Percentiles rank a stretch among this genome's conserved stretches.
Evolutionary conservation across 2,329 filamentous ascomycete genomes (phyloP).

Genomic region (Biscogniauxia mediterranea): DNA sequence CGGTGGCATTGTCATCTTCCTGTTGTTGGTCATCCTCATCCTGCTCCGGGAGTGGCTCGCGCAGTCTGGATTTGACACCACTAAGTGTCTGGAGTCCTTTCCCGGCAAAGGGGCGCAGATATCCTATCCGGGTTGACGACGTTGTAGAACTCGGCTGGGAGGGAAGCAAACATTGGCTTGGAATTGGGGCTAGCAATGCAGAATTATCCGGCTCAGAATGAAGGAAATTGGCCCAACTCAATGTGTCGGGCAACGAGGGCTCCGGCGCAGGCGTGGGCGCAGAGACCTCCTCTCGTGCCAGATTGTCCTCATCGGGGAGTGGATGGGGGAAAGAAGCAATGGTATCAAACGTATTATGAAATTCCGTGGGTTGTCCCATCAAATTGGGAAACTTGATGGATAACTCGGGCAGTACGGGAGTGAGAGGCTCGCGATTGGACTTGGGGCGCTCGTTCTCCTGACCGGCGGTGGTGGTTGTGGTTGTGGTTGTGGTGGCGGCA

Average conservation of each 20-base stretch:
- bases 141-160: conserved; percentile 54
- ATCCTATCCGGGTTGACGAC: conserved; percentile 49
- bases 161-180: conserved; percentile 49
- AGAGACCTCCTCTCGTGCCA: conserved; percentile 24
- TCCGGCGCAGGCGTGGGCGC: conserved; percentile 33
- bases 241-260: conserved; percentile 55
- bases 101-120: conserved; percentile 54
- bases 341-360: conserved; percentile 35
- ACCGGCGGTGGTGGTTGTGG: conserved; percentile 26
- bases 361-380: conserved; percentile 41
- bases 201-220: conserved; percentile 38
- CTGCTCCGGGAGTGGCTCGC: conserved; percentile 34
- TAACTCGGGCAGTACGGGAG: conserved; percentile 46
- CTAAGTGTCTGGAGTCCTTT: conserved; percentile 55
- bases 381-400: conserved; percentile 40
- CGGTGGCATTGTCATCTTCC: conserved; percentile 19
- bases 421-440: conserved; percentile 49
- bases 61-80: conserved; percentile 35
- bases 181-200: conserved; percentile 43
- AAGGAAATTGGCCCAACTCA: conserved; percentile 48
- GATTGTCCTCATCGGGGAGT: conserved; percentile 26
- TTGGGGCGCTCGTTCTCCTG: conserved; percentile 55
- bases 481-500: too few relatives aligned
- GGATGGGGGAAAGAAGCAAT: conserved; percentile 37
- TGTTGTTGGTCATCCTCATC: conserved; percentile 20